A percentile compares a stretch with the other conserved stretches of the same genome.
Conservation (phyloP, 768 basidiomycete genomes). For the Russula olivacea region DNA sequence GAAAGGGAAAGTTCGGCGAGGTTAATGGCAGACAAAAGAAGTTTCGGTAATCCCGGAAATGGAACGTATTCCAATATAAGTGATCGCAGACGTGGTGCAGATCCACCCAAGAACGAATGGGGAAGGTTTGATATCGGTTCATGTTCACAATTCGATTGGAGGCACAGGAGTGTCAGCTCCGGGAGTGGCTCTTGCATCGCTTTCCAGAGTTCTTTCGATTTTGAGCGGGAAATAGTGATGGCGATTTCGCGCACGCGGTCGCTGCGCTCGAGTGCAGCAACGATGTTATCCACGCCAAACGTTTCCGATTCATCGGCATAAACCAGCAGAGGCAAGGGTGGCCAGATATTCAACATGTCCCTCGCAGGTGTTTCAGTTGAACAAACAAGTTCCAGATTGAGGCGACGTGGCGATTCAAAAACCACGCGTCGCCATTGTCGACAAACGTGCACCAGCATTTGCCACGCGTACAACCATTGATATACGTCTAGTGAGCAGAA, state of each 20-base stretch:
- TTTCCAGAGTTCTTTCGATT: too few species aligned
- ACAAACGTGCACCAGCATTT: not conserved
- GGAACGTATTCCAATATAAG: not conserved
- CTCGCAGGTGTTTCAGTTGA: not conserved
- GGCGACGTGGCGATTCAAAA: not conserved
- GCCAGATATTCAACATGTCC: not conserved
- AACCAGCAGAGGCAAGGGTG: not conserved
- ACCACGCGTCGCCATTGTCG: not conserved
- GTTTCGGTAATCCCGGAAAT: not conserved
- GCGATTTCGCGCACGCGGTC: too few species aligned
- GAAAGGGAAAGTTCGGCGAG: not conserved
- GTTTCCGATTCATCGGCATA: too few species aligned
- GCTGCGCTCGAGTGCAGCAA: too few species aligned
- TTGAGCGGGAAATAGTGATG: too few species aligned
- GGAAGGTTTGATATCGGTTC: not conserved
- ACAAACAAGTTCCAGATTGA: not conserved
- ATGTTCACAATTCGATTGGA: not conserved
- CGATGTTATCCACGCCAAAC: too few species aligned
- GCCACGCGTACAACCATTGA: not conserved
- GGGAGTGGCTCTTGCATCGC: too few species aligned
- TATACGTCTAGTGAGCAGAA: too few species aligned
- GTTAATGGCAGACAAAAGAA: not conserved
- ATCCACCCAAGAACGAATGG: not conserved
- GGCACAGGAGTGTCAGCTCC: not conserved
- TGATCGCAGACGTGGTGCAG: not conserved